phyloP scores from a whole-genome alignment of 176 grass and related monocot species.

The Chrysopogon serrulatus region DNA sequence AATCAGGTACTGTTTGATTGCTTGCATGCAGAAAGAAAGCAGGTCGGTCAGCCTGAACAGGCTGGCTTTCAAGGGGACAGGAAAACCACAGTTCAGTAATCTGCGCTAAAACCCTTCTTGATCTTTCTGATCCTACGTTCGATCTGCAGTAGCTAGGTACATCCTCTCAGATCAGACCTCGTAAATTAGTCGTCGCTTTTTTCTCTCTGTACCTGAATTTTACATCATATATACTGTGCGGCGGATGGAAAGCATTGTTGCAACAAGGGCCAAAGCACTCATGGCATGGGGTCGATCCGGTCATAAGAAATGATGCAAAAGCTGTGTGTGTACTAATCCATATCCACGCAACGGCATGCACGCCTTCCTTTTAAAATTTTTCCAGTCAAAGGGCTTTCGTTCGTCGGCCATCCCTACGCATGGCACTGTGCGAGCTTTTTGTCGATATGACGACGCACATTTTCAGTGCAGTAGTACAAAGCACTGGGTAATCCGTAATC shows the following conservation, averaged over 20 bases:
- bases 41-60: background rate
- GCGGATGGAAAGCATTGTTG: background rate
- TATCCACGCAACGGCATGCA: conserved; percentile 9
- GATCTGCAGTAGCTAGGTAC: background rate
- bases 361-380: background rate
- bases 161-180: background rate
- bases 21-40: background rate
- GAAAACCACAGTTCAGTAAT: background rate
- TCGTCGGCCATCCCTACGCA: conserved; percentile 31
- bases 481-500: background rate
- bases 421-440: conserved; percentile 44
- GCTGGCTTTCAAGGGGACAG: background rate
- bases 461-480: background rate
- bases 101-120: background rate
- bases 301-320: conserved; percentile 31
- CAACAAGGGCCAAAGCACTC: background rate
- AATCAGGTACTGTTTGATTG: background rate
- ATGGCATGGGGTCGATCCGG: background rate
- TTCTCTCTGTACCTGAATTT: background rate
- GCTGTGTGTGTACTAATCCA: background rate
- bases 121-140: background rate
- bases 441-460: conserved; percentile 10
- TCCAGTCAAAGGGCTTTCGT: conserved; percentile 6
- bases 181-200: background rate
- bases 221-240: background rate